These are phyloP conservation scores for Sechiopsis laciniata DNA, from an alignment of 306 rosid species.

Conservation along the genomic window DNA sequence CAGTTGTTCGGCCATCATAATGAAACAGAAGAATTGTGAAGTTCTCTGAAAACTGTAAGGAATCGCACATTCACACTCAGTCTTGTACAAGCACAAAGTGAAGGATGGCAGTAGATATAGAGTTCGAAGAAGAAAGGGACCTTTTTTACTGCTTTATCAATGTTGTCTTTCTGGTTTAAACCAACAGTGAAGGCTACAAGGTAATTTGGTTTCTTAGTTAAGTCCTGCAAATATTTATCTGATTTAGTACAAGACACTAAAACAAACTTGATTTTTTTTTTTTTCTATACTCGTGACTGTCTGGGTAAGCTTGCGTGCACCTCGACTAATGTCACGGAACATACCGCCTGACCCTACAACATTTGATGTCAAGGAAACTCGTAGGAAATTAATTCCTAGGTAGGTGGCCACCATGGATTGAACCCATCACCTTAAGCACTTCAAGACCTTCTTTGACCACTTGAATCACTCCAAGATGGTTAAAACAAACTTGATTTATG, in stretches of 20 bases:
- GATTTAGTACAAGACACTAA: slow-evolving; percentile 8
- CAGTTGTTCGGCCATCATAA: slow-evolving; percentile 91
- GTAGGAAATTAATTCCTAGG: too few species aligned
- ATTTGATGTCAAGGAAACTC: too few species aligned
- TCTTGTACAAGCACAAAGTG: slow-evolving; percentile 16
- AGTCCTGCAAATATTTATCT: slow-evolving; percentile 57
- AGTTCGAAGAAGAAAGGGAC: slow-evolving; percentile 35
- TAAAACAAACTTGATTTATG: not conserved
- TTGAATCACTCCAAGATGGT: too few species aligned
- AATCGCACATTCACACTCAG: slow-evolving; percentile 30
- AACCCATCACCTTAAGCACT: too few species aligned
- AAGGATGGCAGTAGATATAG: slow-evolving; percentile 19
- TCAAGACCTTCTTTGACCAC: too few species aligned
- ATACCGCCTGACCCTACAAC: too few species aligned
- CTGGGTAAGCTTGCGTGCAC: too few species aligned
- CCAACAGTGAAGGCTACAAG: slow-evolving; percentile 99
- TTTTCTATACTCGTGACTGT: too few species aligned
- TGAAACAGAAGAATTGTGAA: slow-evolving; percentile 89
- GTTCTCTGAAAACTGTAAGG: slow-evolving; percentile 78
- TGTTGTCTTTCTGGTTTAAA: slow-evolving; percentile 57
- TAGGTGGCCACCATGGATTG: too few species aligned
- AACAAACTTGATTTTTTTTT: slow-evolving; percentile 1
- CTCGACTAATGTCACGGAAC: too few species aligned
- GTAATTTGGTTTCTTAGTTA: slow-evolving; percentile 65
- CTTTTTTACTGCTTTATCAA: slow-evolving; percentile 88